Evolutionary conservation across 805 yeast species (phyloP).

Genomic region (Kodamaea jinghongensis): DNA sequence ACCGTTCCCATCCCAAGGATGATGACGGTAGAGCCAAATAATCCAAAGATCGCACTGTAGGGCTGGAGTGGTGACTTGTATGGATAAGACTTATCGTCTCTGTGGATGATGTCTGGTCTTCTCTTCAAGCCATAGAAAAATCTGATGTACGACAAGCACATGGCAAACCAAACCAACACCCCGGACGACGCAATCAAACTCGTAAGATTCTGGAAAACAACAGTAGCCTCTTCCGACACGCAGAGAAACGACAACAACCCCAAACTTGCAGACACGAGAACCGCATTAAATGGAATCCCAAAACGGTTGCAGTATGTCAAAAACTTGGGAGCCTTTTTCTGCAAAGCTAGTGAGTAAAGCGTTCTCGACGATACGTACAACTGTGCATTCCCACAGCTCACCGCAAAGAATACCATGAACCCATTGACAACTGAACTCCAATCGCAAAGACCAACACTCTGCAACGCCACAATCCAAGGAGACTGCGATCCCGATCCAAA

Average conservation of each 20-base stretch:
- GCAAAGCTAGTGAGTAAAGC: slow-evolving; percentile 39
- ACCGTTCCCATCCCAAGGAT: slow-evolving; percentile 60
- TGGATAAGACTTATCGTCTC: slow-evolving; percentile 65
- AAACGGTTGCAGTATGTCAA: slow-evolving; percentile 56
- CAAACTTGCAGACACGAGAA: slow-evolving; percentile 58
- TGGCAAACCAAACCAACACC: slow-evolving; percentile 75
- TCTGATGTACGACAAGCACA: slow-evolving; percentile 62
- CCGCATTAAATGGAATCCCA: slow-evolving; percentile 76
- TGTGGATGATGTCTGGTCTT: slow-evolving; percentile 61
- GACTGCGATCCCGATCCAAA: slow-evolving; percentile 42
- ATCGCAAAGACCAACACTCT: slow-evolving; percentile 35
- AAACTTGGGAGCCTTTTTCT: slow-evolving; percentile 59
- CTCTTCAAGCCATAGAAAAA: slow-evolving; percentile 60
- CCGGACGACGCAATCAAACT: slow-evolving; percentile 73
- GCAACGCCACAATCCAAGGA: slow-evolving; percentile 46
- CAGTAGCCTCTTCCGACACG: slow-evolving; percentile 54
- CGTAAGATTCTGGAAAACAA: slow-evolving; percentile 64
- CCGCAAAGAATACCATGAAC: slow-evolving; percentile 45
- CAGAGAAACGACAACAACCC: slow-evolving; percentile 62
- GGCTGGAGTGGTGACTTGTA: slow-evolving; percentile 72
- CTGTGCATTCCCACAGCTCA: slow-evolving; percentile 46
- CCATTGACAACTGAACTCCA: slow-evolving; percentile 41
- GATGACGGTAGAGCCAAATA: slow-evolving; percentile 50
- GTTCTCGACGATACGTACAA: slow-evolving; percentile 44
- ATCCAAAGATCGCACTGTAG: slow-evolving; percentile 60